Conservation (phyloP, 176 grass and related monocot genomes). For the Stipa capillata region DNA sequence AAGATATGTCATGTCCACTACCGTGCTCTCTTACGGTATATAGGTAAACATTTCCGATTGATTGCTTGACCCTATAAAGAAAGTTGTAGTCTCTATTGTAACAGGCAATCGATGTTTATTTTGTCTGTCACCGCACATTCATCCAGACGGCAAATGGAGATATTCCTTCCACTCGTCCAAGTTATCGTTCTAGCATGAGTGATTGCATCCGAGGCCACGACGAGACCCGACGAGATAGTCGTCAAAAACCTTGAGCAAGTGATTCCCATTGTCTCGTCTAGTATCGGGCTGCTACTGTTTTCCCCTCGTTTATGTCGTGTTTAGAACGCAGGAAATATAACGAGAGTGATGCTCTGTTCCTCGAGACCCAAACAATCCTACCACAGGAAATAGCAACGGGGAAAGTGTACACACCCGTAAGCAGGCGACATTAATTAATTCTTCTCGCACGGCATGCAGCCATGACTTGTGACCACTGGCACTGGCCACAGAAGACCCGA, state of each 20-base stretch:
- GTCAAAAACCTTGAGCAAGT: background rate
- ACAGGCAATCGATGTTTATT: background rate
- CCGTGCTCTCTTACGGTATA: background rate
- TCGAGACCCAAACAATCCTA: no score
- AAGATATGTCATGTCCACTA: background rate
- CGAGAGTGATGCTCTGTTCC: no score
- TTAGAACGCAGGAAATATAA: no score
- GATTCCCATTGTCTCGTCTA: background rate
- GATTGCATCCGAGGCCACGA: background rate
- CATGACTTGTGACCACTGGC: no score
- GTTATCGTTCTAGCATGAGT: background rate
- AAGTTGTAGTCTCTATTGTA: background rate
- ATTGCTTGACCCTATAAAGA: background rate
- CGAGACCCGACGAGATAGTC: background rate
- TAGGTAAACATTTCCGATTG: background rate
- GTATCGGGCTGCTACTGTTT: no score
- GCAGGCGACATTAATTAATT: no score
- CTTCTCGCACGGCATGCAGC: no score
- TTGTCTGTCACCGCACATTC: background rate
- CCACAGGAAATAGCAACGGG: no score
- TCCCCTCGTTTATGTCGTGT: no score
- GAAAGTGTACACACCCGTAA: no score
- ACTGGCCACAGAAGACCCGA: no score
- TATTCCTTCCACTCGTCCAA: background rate
- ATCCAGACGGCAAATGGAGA: background rate